Base-by-base conservation (phyloP, 352 stramenopile genomes). In the Poterioochromonas sp. region DNA sequence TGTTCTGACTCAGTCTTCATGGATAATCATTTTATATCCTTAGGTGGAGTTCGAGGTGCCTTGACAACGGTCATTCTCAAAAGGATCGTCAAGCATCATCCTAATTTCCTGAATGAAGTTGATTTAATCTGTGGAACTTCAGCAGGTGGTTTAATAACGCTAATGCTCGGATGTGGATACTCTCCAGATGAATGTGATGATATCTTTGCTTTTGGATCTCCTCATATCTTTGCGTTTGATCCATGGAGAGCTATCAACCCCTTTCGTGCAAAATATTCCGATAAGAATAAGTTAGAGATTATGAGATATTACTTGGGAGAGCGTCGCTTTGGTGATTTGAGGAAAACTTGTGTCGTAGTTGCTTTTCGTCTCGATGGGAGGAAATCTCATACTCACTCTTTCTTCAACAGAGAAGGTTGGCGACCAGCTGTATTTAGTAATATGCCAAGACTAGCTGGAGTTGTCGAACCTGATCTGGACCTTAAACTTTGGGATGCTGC, bases 41-140 rank as follows among this genome's bases (percentile, higher is more conserved):
- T n/a, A n/a, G n/a, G 54, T 39, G 69, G 69, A 63, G 49, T 76
- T n/a, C 35, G 41, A 40, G 69, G 69, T 5, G 32, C 32, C 8
- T 29, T 76, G 26, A 76, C 18, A 22, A 8, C 11, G 15, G 29
- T 35, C 20, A 60, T 76, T 47, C 39, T 76, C 2, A 15, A 8
- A 5, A 20, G 69, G 37, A 76, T 76, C 15, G 3, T 20, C 15
- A 29, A 76, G 41, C 69, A 70, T 35, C 3, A 62, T 60, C 69
- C 69, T 5, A 41, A 60, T 29, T 76, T 76, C 71, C 32, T 76
- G 26, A 44, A 70, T 54, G 5, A 76, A 15, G 29, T 76, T 41
- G 69, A 76, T 44, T 64, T 76, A 5, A 76, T 76, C 11, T 60
- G 43, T 41, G 69, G 69, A 34, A 76, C 69, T 3, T 76, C 69